Evolutionary conservation across 495 filamentous ascomycete species (phyloP), one percentile per base, ranked within the genome.

Genomic region (Penicillium subrubescens): DNA sequence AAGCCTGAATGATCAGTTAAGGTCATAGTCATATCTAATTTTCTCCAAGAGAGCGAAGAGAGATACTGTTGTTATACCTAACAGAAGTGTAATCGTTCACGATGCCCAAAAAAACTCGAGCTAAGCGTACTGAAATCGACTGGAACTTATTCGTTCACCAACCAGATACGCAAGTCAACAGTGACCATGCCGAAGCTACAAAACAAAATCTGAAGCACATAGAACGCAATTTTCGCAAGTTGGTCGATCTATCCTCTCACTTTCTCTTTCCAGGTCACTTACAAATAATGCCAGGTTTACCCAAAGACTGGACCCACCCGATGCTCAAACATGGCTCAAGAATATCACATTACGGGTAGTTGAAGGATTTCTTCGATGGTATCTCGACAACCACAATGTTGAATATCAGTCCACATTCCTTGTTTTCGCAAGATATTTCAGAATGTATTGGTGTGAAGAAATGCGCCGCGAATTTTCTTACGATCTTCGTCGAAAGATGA

Each of bases 301-400:
- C 1, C 29, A 57, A 34, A 27, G 53, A 10, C 44, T 60, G 17
- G 23, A 60, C 50, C 59, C 46, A 4, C 33, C 33, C 23, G 7
- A 46, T 23, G 43, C 46, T 48, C 12, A 53, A 62, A 29, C 50
- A 37, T 52, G 37, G 27, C 60, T 56, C 52, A 41, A 62, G 37
- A 48, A 48, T 17, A 57, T 62, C 39, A 57, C 21, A 25, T 62
- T 62, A 27, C 31, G 29, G 34, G 35, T 62, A 27, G 37, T 62
- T 50, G 39, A 62, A 29, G 60, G 60, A 46, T 62, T 62, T 27
- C 52, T 62, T 48, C 39, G 51, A 25, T 62, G 29, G 35, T 62
- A 62, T 53, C 60, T 62, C 39, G 29, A 57, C 35, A 57, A 15
- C 21, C 17, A 62, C n/a, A 50, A 62, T 23, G 17, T 62, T 19